phyloP scores from a whole-genome alignment of 805 yeast species.

The Saccharomyces paradoxus region DNA sequence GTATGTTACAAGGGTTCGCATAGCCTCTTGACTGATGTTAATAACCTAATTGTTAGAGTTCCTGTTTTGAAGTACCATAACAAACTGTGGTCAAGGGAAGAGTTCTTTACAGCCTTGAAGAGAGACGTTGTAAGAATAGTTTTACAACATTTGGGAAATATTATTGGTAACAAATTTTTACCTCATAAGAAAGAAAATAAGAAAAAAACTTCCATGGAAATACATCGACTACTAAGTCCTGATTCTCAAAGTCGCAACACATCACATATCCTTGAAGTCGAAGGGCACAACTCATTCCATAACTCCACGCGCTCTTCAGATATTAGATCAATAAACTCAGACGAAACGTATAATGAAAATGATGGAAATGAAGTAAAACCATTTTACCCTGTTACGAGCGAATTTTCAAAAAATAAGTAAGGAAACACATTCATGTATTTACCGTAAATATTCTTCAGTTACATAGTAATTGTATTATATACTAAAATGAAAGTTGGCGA shows the following conservation, averaged over 20 bases:
- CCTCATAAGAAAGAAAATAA: conserved; percentile 35
- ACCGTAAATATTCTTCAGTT: neutral
- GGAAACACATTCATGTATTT: neutral
- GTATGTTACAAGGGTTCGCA: conserved; percentile 66
- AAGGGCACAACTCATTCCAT: neutral
- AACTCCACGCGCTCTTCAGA: neutral
- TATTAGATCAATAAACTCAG: neutral
- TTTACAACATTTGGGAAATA: conserved; percentile 50
- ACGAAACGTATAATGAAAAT: neutral
- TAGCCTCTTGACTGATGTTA: conserved; percentile 49
- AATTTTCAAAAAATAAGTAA: neutral
- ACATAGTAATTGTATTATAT: neutral
- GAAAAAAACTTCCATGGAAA: neutral
- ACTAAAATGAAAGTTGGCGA: neutral
- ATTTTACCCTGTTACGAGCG: neutral
- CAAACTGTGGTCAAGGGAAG: conserved; percentile 51
- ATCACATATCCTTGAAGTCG: neutral
- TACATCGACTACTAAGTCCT: neutral
- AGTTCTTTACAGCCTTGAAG: conserved; percentile 43
- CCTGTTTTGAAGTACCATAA: conserved; percentile 42
- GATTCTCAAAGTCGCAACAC: neutral
- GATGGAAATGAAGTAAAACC: neutral
- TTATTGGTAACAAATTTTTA: conserved; percentile 53
- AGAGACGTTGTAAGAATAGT: conserved; percentile 51
- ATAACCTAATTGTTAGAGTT: conserved; percentile 42